Base-by-base conservation (phyloP, 768 basidiomycete genomes). In the Mycena sanguinolenta region DNA sequence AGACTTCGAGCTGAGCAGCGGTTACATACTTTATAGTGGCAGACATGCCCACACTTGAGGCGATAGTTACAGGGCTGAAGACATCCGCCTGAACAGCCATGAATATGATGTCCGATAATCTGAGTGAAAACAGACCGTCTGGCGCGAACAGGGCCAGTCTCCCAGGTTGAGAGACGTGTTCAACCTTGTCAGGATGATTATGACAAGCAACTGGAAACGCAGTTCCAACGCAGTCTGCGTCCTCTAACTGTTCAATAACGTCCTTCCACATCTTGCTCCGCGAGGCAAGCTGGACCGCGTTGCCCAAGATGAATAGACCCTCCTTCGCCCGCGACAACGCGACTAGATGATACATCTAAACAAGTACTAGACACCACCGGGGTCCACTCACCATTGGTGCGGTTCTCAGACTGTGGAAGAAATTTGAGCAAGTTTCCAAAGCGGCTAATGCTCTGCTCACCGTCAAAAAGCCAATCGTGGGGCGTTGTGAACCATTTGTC, bases 241-340 rank as follows among this genome's bases (percentile, higher is more conserved):
- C 73, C 39, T 89, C 86, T 50, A 94, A 80, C 72, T 90, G 86
- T n/a, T 89, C 83, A 2, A 92, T 78, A 17, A 93, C 82, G 0
- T 77, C 79, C 0, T 76, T 77, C 93, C 92, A 94, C 79, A 90
- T 91, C 13, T 75, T 59, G 67, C 87, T 89, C 65, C 80, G 82
- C 19, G 83, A 79, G 5, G 85, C 80, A 50, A 92, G 75, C 49
- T 89, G 86, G 0, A 83, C 77, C 0, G 90, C 88, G 62, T 93
- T 93, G 27, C 94, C 93, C 4, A 95, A 79, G 36, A 95, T 87
- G 74, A 85, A 94, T 2, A 95, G 80, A 6, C 93, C 93, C 69
- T 95, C 88, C 58, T 88, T 86, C 5, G 93, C 93, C 25, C 93
- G 85, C 25, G 92, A 93, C 5, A 95, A 77, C 0, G 94, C 92